A percentile compares a stretch with the other conserved stretches of the same genome.
These are phyloP conservation scores for Datura wrightii DNA, from an alignment of 257 asterid species.

Conservation along the genomic window DNA sequence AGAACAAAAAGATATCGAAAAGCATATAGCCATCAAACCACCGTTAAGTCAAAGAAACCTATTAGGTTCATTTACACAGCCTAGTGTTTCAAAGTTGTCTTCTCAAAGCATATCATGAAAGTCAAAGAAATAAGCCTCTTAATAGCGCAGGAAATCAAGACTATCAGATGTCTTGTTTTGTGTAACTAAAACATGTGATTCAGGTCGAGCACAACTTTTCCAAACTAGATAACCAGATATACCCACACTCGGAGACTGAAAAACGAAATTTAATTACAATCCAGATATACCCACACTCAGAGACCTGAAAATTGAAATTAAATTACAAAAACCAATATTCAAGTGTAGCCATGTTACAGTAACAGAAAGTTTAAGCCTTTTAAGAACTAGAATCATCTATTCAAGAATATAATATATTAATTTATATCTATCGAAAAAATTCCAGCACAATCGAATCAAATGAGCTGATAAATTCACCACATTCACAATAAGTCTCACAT, in stretches of 20 bases:
- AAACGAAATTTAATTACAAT: neutral
- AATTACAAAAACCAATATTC: slow-evolving; percentile 6
- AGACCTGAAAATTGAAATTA: slow-evolving; percentile 7
- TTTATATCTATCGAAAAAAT: neutral
- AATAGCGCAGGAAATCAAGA: neutral
- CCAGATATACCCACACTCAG: neutral
- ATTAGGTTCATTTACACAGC: slow-evolving; percentile 6
- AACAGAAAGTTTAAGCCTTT: slow-evolving; percentile 12
- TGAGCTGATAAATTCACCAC: neutral
- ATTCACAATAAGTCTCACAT: neutral
- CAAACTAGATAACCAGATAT: neutral
- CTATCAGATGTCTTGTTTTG: neutral
- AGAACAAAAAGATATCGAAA: neutral
- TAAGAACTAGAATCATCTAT: neutral
- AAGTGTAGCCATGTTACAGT: neutral
- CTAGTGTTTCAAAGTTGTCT: neutral
- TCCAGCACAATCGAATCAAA: neutral
- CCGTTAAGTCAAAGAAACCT: neutral
- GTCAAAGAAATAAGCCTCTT: neutral
- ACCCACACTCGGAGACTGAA: neutral
- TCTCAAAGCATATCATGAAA: slow-evolving; percentile 20
- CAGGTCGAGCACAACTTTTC: neutral
- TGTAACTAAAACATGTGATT: slow-evolving; percentile 14
- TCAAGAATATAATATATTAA: neutral
- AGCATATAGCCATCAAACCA: neutral